Conservation (phyloP, 495 filamentous ascomycete species). For the Talaromyces thailandensis region DNA sequence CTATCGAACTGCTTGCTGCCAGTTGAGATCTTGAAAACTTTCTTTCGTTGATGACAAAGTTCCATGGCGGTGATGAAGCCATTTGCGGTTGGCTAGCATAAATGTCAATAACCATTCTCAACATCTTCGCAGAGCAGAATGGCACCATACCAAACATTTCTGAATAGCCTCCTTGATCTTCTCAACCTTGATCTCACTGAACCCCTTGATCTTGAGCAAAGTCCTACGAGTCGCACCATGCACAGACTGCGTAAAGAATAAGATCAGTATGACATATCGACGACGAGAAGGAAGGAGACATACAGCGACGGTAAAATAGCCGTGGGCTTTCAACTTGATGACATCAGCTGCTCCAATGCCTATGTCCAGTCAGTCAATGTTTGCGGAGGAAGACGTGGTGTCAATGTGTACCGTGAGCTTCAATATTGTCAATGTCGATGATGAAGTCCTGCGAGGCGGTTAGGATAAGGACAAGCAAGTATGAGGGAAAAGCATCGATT, state of each 20-base stretch:
- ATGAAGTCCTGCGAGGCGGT: slow-evolving; percentile 41
- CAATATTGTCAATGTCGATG: slow-evolving; percentile 66
- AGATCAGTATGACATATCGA: not conserved
- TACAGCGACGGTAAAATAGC: slow-evolving; percentile 65
- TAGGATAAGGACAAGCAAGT: not conserved
- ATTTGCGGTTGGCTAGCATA: slow-evolving; percentile 42
- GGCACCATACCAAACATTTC: slow-evolving; percentile 53
- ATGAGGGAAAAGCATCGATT: not conserved
- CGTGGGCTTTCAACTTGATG: slow-evolving; percentile 60
- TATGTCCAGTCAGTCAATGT: slow-evolving; percentile 15
- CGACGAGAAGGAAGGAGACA: not conserved
- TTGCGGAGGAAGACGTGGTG: not conserved
- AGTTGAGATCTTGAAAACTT: slow-evolving; percentile 60
- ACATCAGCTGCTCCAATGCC: slow-evolving; percentile 69
- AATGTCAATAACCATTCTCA: not conserved
- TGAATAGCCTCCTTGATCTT: slow-evolving; percentile 71
- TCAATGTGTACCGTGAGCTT: slow-evolving; percentile 52
- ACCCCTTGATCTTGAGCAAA: slow-evolving; percentile 68
- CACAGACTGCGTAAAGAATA: slow-evolving; percentile 40
- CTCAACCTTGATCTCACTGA: slow-evolving; percentile 74
- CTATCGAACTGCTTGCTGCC: slow-evolving; percentile 70
- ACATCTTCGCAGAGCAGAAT: not conserved
- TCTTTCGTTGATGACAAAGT: slow-evolving; percentile 57
- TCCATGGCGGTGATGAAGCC: slow-evolving; percentile 76
- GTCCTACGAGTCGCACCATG: slow-evolving; percentile 56